These are phyloP conservation scores for Vicia faba DNA, from an alignment of 306 rosid species.

Conservation along the genomic window DNA sequence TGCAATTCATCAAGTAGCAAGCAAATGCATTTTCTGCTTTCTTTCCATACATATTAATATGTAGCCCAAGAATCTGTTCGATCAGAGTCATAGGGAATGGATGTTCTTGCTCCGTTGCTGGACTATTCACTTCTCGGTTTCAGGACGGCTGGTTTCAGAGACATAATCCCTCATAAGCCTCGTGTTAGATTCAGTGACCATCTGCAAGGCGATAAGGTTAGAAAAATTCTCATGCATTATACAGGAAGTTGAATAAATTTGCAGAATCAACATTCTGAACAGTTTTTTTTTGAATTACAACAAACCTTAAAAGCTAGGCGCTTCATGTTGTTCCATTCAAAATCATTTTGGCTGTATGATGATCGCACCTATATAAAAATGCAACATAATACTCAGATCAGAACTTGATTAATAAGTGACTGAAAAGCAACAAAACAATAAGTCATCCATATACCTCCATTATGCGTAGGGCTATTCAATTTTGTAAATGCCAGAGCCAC, in stretches of 20 bases:
- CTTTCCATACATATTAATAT: constrained; percentile 10
- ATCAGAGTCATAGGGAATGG: background rate
- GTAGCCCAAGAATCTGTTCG: constrained; percentile 4
- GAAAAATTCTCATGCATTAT: constrained; percentile 23
- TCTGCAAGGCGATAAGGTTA: constrained; percentile 51
- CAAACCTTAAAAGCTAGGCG: constrained; percentile 68
- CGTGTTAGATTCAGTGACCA: constrained; percentile 77
- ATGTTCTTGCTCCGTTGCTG: background rate
- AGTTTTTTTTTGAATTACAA: constrained; percentile 2
- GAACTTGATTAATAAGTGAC: constrained; percentile 7
- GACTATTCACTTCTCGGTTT: constrained; percentile 47
- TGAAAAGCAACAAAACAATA: constrained; percentile 12
- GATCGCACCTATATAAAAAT: constrained; percentile 73
- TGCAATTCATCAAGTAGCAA: constrained; percentile 21
- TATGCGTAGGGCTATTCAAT: constrained; percentile 75
- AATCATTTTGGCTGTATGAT: constrained; percentile 82
- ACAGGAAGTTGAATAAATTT: constrained; percentile 9
- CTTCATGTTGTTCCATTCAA: constrained; percentile 88
- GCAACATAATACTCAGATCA: constrained; percentile 4
- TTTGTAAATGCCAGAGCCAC: constrained; percentile 37
- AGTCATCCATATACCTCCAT: constrained; percentile 64
- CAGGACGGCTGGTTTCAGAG: constrained; percentile 62
- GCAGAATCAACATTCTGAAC: constrained; percentile 4
- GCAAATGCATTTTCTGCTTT: background rate
- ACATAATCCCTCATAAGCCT: constrained; percentile 77